These are phyloP conservation scores for Bacterosira constricta DNA, from an alignment of 108 stramenopile genomes.

Conservation along the genomic window DNA sequence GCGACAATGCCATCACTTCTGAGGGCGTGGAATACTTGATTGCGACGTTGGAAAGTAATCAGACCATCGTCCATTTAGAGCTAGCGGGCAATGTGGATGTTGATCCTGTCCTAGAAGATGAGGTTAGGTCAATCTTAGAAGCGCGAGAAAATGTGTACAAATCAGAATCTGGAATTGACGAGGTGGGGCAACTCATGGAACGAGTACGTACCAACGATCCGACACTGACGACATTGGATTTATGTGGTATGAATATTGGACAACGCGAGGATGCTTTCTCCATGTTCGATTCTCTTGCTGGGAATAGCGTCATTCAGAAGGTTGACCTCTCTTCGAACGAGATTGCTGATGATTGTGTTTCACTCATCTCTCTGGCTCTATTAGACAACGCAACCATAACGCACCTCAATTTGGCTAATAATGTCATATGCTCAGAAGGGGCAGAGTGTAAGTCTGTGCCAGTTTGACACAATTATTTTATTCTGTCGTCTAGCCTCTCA, in stretches of 20 bases:
- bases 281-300: slow-evolving; percentile 24
- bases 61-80: slow-evolving; percentile 6
- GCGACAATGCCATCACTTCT: slow-evolving; percentile 27
- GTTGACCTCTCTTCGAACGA: slow-evolving; percentile 27
- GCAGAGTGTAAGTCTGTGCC: slow-evolving; percentile 34
- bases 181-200: background rate
- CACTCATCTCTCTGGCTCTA: slow-evolving; percentile 29
- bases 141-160: background rate
- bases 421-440: slow-evolving; percentile 37
- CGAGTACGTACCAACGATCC: slow-evolving; percentile 27
- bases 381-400: slow-evolving; percentile 27
- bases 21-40: slow-evolving; percentile 41
- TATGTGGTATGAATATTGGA: slow-evolving; percentile 32
- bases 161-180: background rate
- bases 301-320: slow-evolving; percentile 11
- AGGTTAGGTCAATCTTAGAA: slow-evolving; percentile 13
- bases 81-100: slow-evolving; percentile 22
- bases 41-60: slow-evolving; percentile 25
- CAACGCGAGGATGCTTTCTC: background rate
- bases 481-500: background rate
- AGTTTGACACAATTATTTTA: background rate
- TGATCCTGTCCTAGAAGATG: slow-evolving; percentile 10
- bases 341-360: slow-evolving; percentile 34
- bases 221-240: slow-evolving; percentile 14
- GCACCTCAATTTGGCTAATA: slow-evolving; percentile 27